These are phyloP conservation scores for Eimeria falciformis DNA, from an alignment of 169 alveolate species.

Conservation along the genomic window DNA sequence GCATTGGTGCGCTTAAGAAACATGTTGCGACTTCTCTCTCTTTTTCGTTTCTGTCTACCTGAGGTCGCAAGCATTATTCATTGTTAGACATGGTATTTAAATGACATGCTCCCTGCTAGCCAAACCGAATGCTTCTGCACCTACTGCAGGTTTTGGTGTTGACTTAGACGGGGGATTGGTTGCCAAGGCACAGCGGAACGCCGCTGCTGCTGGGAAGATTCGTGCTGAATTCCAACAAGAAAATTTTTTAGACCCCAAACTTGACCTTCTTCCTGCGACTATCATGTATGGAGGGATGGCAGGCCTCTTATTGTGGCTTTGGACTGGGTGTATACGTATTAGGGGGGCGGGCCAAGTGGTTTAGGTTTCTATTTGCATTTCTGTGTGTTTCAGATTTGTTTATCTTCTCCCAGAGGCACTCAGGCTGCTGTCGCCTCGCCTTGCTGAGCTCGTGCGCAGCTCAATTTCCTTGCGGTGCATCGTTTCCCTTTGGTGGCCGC, in stretches of 20 bases:
- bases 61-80: neutral
- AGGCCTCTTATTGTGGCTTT: no score
- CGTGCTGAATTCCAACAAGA: neutral
- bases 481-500: slow-evolving; percentile 28
- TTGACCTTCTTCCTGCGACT: slow-evolving; percentile 27
- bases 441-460: neutral
- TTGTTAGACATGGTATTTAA: neutral
- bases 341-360: no score
- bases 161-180: slow-evolving; percentile 44
- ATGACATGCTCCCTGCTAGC: neutral
- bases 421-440: neutral
- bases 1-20: slow-evolving; percentile 24
- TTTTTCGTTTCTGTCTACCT: neutral
- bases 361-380: neutral
- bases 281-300: slow-evolving; percentile 23
- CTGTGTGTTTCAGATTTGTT: neutral
- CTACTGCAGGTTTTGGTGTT: slow-evolving; percentile 60
- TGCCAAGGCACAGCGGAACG: slow-evolving; percentile 41
- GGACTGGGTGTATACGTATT: no score
- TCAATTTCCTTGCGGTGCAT: slow-evolving; percentile 24
- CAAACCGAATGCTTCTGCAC: neutral
- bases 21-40: neutral
- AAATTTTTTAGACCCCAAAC: slow-evolving; percentile 1
- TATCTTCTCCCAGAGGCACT: slow-evolving; percentile 67
- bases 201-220: neutral